Evolutionary conservation across 441 rosid species (phyloP), one percentile per base, ranked within the genome.

Genomic region (Croton setiger): DNA sequence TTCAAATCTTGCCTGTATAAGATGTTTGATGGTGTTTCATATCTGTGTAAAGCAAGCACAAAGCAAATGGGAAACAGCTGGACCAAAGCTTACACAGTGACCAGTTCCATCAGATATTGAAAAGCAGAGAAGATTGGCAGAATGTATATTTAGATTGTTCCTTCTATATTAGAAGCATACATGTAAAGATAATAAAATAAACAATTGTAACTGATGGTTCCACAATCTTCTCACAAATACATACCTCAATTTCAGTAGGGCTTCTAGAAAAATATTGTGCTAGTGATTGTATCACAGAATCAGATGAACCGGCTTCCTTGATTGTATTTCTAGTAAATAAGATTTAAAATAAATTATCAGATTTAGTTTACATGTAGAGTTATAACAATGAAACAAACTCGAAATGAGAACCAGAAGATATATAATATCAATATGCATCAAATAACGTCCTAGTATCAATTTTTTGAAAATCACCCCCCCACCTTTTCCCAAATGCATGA

Each of bases 1-100:
- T 81, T 86, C 96, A 74, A 82, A 78, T 92, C 98, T 92, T 85
- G 93, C 99, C 99, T 95, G 99, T 89, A 95, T 87, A 92, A 92
- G 98, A 92, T 84, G 96, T 87, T 95, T 77, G 91, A 86, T 64
- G 89, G 88, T 86, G 97, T 88, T 86, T 92, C 97, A 95, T 88
- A 88, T 89, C 92, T 88, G 91, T 89, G 98, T 84, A 83, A 85
- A 85, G 87, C 81, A 83, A 85, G 85, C 91, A 92, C 66, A 86
- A 83, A 77, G 86, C 71, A 83, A 88, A 89, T 87, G 90, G 97
- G 97, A 86, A 85, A 84, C 80, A 64, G 90, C 94, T 88, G 89
- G 95, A 88, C 90, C 88, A 85, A 86, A 82, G 85, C 85, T 85
- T 84, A 80, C 85, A 78, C 84, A 55, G 82, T 80, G 85, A 83